Evolutionary conservation across 768 basidiomycete genomes (phyloP).

Genomic region (Tulasnella calospora): DNA sequence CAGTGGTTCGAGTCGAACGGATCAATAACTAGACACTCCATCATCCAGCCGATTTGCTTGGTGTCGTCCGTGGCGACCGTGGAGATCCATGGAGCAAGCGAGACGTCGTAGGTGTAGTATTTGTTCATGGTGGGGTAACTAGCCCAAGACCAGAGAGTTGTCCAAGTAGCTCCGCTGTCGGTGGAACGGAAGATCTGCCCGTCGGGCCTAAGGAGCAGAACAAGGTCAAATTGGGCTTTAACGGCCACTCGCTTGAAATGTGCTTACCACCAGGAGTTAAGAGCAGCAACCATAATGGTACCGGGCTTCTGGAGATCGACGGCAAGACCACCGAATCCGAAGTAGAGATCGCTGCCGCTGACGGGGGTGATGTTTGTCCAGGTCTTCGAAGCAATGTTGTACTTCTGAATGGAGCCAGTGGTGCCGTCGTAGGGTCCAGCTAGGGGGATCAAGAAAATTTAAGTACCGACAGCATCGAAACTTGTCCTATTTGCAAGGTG

Average conservation of each 20-base stretch:
- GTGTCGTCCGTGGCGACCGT: slow-evolving; percentile 26
- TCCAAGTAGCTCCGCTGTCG: slow-evolving; percentile 56
- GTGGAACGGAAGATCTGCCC: slow-evolving; percentile 61
- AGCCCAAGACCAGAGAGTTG: slow-evolving; percentile 53
- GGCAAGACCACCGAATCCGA: slow-evolving; percentile 48
- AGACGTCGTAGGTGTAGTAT: slow-evolving; percentile 52
- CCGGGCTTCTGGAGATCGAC: slow-evolving; percentile 59
- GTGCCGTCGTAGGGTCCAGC: slow-evolving; percentile 53
- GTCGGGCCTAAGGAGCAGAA: slow-evolving; percentile 45
- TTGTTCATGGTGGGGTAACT: slow-evolving; percentile 43
- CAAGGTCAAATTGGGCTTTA: neutral
- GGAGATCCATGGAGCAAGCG: slow-evolving; percentile 33
- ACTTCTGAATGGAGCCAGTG: slow-evolving; percentile 41
- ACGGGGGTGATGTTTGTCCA: slow-evolving; percentile 64
- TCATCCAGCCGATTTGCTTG: slow-evolving; percentile 59
- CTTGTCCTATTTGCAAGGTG: neutral
- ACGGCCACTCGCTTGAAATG: neutral
- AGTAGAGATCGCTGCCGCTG: slow-evolving; percentile 53
- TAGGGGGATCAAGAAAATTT: neutral
- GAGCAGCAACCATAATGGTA: slow-evolving; percentile 62
- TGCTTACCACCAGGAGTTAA: slow-evolving; percentile 49
- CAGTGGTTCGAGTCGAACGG: slow-evolving; percentile 66
- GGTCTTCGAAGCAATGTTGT: slow-evolving; percentile 47
- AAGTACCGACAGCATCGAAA: neutral
- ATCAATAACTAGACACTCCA: slow-evolving; percentile 57